Evolutionary conservation across 768 basidiomycete species (phyloP), one percentile per base, ranked within the genome.

Genomic region (Amylocystis lapponica): DNA sequence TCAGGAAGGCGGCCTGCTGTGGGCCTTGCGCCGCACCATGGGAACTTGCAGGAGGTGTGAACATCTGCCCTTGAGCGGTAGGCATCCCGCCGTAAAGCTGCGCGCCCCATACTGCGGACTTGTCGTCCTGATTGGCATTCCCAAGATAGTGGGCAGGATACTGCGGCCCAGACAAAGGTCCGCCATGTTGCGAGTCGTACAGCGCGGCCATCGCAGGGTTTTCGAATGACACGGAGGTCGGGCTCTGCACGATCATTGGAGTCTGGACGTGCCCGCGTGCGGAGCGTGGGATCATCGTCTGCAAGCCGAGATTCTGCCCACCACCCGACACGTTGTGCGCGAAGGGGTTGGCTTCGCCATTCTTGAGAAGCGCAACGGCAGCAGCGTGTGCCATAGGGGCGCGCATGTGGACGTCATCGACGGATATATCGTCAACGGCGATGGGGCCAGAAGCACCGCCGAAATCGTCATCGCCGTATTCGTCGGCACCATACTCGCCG

Each of bases 161-260:
- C 34, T 67, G 65, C 26, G 39, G 30, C 22, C 25, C 25, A 40
- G 40, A 36, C 39, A 48, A 36, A 25, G 57, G 51, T 23, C 57
- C 46, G 43, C 66, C 61, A 26, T 55, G 41, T 41, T 62, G 59
- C 34, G 69, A 62, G 41, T 73, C 71, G 46, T 73, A 73, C 23
- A 68, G 50, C 11, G 65, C 53, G 39, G 70, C 57, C 66, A 76
- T 71, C 2, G 69, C 69, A 2, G 77, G 76, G 45, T 78, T 78
- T 54, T 78, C 77, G 43, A 66, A 77, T 3, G 71, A 70, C 46
- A 70, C 69, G 1, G 62, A 52, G 8, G 66, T 59, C 3, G 67
- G 62, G 36, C 61, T 66, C 59, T 69, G 64, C 27, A 70, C 75
- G 46, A 78, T 68, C 51, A 72, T 64, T 8, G 76, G 75, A 22